Evolutionary conservation across 257 asterid genomes (phyloP).

Genomic region (Solanum virginianum): DNA sequence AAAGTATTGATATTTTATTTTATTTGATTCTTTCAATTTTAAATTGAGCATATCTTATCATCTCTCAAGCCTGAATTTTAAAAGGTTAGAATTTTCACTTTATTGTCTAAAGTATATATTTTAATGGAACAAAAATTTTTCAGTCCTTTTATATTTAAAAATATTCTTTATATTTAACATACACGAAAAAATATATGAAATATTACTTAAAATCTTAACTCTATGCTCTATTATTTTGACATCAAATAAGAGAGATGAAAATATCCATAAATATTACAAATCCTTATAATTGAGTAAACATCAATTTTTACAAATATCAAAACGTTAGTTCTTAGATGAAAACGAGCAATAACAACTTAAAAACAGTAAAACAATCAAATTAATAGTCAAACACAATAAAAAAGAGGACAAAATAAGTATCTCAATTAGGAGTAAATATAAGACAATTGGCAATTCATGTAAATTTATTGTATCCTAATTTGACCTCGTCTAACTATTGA

Average conservation of each 20-base stretch:
- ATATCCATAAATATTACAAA: neutral
- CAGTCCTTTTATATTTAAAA: neutral
- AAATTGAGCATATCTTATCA: rapidly evolving
- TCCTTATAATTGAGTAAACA: neutral
- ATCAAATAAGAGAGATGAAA: rapidly evolving
- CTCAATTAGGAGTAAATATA: neutral
- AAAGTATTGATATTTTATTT: neutral
- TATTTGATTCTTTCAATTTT: neutral
- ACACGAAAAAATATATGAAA: rapidly evolving
- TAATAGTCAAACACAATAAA: neutral
- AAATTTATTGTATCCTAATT: neutral
- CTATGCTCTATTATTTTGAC: neutral
- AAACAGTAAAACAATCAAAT: neutral
- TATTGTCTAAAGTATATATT: neutral
- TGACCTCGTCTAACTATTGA: neutral
- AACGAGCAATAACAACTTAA: neutral
- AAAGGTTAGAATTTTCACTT: neutral
- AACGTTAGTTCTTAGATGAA: neutral
- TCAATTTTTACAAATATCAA: neutral
- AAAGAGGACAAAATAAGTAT: neutral
- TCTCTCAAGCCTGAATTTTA: rapidly evolving
- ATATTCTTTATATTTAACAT: neutral
- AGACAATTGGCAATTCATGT: neutral
- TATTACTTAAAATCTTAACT: neutral
- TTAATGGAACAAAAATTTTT: neutral